Evolutionary conservation across 768 basidiomycete species (phyloP).

Genomic region (Paxillus rubicundulus): DNA sequence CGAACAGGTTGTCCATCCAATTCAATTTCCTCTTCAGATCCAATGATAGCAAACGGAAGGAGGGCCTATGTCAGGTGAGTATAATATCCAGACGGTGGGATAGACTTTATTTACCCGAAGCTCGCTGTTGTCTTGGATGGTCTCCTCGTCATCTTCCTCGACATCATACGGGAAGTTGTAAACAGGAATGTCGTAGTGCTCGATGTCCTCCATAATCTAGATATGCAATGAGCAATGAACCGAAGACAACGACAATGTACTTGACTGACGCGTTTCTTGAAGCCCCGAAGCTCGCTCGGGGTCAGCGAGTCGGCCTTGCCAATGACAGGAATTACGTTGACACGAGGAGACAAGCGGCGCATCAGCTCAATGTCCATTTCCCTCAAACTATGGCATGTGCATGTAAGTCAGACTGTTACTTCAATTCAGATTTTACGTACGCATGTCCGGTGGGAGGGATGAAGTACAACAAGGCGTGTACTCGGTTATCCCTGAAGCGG

Average conservation of each 20-base stretch:
- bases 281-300: slow-evolving; percentile 86
- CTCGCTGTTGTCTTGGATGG: slow-evolving; percentile 95
- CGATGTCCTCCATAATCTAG: slow-evolving; percentile 99
- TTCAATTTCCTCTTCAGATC: slow-evolving; percentile 95
- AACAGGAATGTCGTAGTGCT: slow-evolving; percentile 95
- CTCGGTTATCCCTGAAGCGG: slow-evolving; percentile 96
- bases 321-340: slow-evolving; percentile 97
- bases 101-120: slow-evolving; percentile 59
- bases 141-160: slow-evolving; percentile 99
- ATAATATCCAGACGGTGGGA: slow-evolving; percentile 2
- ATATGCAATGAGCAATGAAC: slow-evolving; percentile 1
- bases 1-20: slow-evolving; percentile 89
- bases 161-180: slow-evolving; percentile 99
- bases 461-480: slow-evolving; percentile 96
- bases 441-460: slow-evolving; percentile 98
- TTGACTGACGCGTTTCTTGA: slow-evolving; percentile 83
- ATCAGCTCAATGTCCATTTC: slow-evolving; percentile 99
- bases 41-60: slow-evolving; percentile 95
- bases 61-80: slow-evolving; percentile 53
- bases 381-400: slow-evolving; percentile 55
- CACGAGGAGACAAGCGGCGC: slow-evolving; percentile 95
- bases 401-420: background rate
- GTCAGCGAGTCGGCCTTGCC: slow-evolving; percentile 97
- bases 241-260: slow-evolving; percentile 1
- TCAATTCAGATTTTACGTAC: slow-evolving; percentile 47